Evolutionary conservation across 129 eudicot genomes (phyloP), one percentile per base, ranked within the genome.

Genomic region (Arctium minus): DNA sequence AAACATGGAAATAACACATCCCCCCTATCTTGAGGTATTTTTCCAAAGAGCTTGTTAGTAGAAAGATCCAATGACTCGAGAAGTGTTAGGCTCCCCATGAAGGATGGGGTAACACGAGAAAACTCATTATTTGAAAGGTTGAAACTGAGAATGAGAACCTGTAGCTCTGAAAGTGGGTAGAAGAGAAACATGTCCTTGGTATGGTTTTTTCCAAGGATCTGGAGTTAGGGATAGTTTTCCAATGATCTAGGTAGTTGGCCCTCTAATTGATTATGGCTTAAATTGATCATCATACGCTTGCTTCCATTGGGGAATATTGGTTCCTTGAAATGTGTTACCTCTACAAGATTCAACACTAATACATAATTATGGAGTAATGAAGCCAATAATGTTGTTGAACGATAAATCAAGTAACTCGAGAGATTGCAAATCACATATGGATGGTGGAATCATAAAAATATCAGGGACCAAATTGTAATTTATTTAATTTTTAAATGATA

Each of bases 41-140:
- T 77, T 73, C 86, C 89, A 8, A 73, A 62, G 15, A 86, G 83
- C 70, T 72, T 72, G 86, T 82, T 86, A 12, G 29, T 4, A 31
- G 83, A 81, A 29, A 86, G 81, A 76, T 86, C 89, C 65, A 82
- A 42, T 6, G 86, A 73, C 38, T 73, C 84, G 1, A 86, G 89
- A 17, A 33, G 6, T 13, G 10, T 78, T 18, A 86, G 36, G 13
- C 27, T 77, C 60, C 69, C 81, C 30, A 38, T 22, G 9, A 40
- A 81, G 38, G 73, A 12, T 9, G 77, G 77, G 60, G 76, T 76
- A n/a, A 0, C 2, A 5, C 81, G 81, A 48, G 11, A 48, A 36
- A 87, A 81, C 9, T 84, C 70, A 46, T 87, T 87, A 40, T 84
- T 79, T 30, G 90, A 87, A 18, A 87, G 80, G 76, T 84, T 84